phyloP scores from a whole-genome alignment of 192 early-diverging fungal genomes.

The Coemansia sp. region DNA sequence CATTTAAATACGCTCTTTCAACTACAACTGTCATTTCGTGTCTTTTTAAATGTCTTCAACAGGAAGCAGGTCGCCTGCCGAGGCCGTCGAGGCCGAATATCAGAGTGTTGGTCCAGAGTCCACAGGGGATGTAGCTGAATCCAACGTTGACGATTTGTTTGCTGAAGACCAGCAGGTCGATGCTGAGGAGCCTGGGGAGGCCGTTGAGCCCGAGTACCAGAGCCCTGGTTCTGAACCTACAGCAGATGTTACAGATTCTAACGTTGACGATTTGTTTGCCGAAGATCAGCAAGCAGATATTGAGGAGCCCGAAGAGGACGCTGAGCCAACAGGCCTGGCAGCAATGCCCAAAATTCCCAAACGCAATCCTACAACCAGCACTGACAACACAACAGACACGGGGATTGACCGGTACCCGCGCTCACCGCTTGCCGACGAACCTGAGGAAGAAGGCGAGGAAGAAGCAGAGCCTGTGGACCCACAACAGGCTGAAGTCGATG shows the following conservation, averaged over 20 bases:
- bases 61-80: conserved; percentile 10
- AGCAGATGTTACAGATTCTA: not conserved
- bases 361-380: conserved; percentile 1
- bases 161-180: not conserved
- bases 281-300: not conserved
- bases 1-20: not conserved
- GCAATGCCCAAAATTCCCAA: conserved; percentile 51
- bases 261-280: conserved; percentile 10
- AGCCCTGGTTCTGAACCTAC: not conserved
- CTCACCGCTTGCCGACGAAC: not conserved
- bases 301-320: not conserved
- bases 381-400: not conserved
- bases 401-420: not conserved
- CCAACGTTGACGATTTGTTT: conserved; percentile 10
- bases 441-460: conserved; percentile 4
- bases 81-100: not conserved
- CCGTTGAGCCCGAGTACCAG: not conserved
- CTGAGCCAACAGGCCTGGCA: not conserved
- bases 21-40: not conserved
- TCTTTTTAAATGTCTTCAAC: conserved; percentile 7
- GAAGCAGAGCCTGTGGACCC: conserved; percentile 25
- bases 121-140: not conserved
- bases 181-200: not conserved
- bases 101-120: not conserved
- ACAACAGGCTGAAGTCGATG: conserved; percentile 48